Conservation (phyloP, 2,329 filamentous ascomycete species). For the Phyllosticta citrichinensis region DNA sequence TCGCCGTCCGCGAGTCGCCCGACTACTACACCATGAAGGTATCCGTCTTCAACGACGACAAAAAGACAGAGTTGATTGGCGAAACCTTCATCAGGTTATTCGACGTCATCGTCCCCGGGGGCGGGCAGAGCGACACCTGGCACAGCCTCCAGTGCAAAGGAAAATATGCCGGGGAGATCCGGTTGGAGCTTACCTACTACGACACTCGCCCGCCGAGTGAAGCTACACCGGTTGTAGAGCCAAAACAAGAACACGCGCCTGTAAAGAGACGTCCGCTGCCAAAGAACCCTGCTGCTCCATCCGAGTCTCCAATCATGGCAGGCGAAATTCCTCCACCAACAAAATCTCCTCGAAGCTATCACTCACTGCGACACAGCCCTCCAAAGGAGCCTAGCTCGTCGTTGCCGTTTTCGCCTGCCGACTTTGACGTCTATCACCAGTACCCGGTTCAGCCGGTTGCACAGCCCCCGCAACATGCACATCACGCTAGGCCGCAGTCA, state of each 20-base stretch:
- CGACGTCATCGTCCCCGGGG: constrained; percentile 70
- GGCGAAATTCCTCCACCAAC: constrained; percentile 13
- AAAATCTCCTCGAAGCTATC: constrained; percentile 20
- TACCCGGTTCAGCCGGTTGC: constrained; percentile 4
- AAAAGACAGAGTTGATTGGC: constrained; percentile 92
- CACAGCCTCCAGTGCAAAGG: constrained; percentile 77
- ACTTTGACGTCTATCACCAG: constrained; percentile 8
- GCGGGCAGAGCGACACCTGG: constrained; percentile 92
- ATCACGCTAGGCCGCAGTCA: constrained; percentile 5
- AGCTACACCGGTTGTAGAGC: constrained; percentile 28
- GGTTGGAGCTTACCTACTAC: constrained; percentile 94
- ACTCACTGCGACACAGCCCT: constrained; percentile 11
- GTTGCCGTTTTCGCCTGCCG: constrained; percentile 6
- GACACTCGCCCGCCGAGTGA: constrained; percentile 54
- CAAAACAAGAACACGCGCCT: constrained; percentile 41
- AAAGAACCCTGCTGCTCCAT: constrained; percentile 51
- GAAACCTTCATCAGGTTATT: constrained; percentile 83
- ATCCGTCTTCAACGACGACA: constrained; percentile 96
- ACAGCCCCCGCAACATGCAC: background rate
- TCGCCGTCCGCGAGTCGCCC: constrained; percentile 88
- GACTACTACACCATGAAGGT: constrained; percentile 95
- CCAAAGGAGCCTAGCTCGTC: background rate
- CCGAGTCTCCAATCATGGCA: constrained; percentile 23
- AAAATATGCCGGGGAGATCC: constrained; percentile 91
- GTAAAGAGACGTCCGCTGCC: constrained; percentile 80